Conservation (phyloP, 2,329 filamentous ascomycete genomes). For the Penicillium sp. region DNA sequence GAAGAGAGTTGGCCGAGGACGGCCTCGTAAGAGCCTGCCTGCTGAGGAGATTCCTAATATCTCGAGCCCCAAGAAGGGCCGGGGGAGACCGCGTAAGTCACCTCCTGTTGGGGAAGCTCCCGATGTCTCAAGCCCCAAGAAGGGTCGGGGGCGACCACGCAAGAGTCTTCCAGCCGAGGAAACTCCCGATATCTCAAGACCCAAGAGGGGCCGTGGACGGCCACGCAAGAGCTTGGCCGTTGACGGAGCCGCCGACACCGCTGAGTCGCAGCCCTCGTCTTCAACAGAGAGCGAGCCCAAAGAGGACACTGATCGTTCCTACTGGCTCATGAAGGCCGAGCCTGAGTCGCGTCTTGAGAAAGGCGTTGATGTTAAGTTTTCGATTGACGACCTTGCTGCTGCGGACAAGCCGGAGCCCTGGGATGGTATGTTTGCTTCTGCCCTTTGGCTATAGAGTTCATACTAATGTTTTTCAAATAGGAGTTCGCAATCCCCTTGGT, state of each 20-base stretch:
- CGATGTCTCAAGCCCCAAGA: background rate
- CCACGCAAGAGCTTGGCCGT: conserved; percentile 5
- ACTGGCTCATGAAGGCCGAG: conserved; percentile 84
- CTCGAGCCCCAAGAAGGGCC: conserved; percentile 19
- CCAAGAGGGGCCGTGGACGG: conserved; percentile 10
- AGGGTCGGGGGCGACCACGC: background rate
- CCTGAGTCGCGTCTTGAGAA: conserved; percentile 82
- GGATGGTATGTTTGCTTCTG: conserved; percentile 64
- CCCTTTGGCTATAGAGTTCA: background rate
- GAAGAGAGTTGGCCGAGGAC: conserved; percentile 25
- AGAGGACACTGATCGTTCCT: conserved; percentile 43
- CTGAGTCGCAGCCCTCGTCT: conserved; percentile 12
- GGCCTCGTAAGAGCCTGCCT: conserved; percentile 26
- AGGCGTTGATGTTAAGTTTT: conserved; percentile 84
- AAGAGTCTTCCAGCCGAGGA: background rate
- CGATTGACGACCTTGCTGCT: conserved; percentile 79
- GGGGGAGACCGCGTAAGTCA: conserved; percentile 29
- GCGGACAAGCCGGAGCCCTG: conserved; percentile 77
- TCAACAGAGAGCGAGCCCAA: conserved; percentile 5
- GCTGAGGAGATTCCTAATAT: conserved; percentile 7
- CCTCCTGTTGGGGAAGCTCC: conserved; percentile 12
- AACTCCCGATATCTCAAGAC: background rate
- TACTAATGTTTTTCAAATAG: conserved; percentile 24
- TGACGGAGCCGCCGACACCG: conserved; percentile 2
- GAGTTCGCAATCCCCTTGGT: conserved; percentile 45